A percentile compares a stretch with the other conserved stretches of the same genome.
Conservation (phyloP, 2,329 filamentous ascomycete species). For the Mycosphaerelloides madeirae region DNA sequence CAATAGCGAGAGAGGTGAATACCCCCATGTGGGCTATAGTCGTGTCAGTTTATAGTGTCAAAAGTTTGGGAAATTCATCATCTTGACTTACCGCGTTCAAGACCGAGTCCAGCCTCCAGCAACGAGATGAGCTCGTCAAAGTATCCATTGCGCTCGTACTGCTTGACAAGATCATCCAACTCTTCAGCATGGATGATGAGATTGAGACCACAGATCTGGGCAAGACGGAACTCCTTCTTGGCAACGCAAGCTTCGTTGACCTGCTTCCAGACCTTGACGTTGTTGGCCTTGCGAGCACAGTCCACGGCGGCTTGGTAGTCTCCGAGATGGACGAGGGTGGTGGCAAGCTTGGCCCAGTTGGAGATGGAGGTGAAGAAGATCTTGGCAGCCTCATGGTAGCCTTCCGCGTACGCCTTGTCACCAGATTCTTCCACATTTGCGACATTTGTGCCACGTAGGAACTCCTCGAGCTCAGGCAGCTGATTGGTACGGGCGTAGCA, state of each 20-base stretch:
- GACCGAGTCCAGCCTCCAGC: conserved; percentile 87
- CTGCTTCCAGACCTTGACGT: conserved; percentile 98
- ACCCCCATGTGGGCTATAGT: conserved; percentile 57
- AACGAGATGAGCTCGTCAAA: conserved; percentile 96
- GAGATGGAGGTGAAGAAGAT: conserved; percentile 98
- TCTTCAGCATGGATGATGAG: conserved; percentile 97
- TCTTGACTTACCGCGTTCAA: conserved; percentile 54
- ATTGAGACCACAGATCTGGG: conserved; percentile 97
- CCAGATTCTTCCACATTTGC: conserved; percentile 94
- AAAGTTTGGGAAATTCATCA: neutral
- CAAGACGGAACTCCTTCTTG: conserved; percentile 98
- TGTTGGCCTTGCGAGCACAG: conserved; percentile 97
- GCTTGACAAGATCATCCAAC: conserved; percentile 83
- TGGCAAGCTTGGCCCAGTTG: conserved; percentile 98
- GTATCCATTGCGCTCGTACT: conserved; percentile 95
- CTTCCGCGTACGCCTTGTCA: conserved; percentile 96
- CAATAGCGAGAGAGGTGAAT: conserved; percentile 90
- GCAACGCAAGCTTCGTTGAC: conserved; percentile 92
- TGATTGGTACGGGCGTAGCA: conserved; percentile 89
- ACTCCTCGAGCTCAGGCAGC: conserved; percentile 90
- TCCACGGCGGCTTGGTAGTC: conserved; percentile 98
- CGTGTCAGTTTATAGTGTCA: neutral
- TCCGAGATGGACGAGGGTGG: conserved; percentile 90
- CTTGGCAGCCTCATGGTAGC: conserved; percentile 92
- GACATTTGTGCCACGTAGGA: conserved; percentile 87